Base-by-base conservation (phyloP, 1,284 basidiomycete species). In the Rhodotorula sp. region DNA sequence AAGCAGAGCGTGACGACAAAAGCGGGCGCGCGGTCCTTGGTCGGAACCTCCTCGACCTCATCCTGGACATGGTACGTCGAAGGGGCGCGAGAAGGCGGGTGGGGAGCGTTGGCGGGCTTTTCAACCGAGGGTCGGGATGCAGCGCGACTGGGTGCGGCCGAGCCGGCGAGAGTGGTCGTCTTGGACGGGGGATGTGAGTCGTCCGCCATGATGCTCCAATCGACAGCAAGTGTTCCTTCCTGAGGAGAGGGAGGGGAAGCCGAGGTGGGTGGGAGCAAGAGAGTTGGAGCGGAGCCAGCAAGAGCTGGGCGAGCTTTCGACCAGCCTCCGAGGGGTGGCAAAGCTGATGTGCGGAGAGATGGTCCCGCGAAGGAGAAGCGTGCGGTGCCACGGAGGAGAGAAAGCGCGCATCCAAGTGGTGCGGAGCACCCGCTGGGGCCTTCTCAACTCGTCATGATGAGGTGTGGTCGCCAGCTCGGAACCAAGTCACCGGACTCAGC, bases 1-100 rank as follows among this genome's bases (percentile, higher is more conserved):
- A 75, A 57, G 54, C 73, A 75, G 60, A 72, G 71, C 24, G 71
- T 64, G 44, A 75, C 73, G 51, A 70, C 71, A 57, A 72, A 73
- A 10, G 48, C 48, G 30, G 73, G 73, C 6, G 73, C 73, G 49
- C 66, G 70, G 48, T 75, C 73, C 67, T 75, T 75, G 57, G 63
- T 51, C 22, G 55, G 51, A 20, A 64, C 51, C 33, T 63, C 61
- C 14, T 44, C 62, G 30, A 37, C 46, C 30, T 72, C 64, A n/a
- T 66, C 69, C 61, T 66, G 55, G n/a, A 45, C 29, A 46, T 67
- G 42, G 67, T 62, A 64, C 30, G 68, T 58, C 33, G 72, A 74
- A 7, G 62, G 37, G 4, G 72, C 65, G 4, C 69, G 66, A 46
- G 72, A 74, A 24, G 58, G 18, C n/a, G 67, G 66, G 42, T 42